Evolutionary conservation across 495 filamentous ascomycete species (phyloP), one percentile per base, ranked within the genome.

Genomic region (Annulohypoxylon bovei): DNA sequence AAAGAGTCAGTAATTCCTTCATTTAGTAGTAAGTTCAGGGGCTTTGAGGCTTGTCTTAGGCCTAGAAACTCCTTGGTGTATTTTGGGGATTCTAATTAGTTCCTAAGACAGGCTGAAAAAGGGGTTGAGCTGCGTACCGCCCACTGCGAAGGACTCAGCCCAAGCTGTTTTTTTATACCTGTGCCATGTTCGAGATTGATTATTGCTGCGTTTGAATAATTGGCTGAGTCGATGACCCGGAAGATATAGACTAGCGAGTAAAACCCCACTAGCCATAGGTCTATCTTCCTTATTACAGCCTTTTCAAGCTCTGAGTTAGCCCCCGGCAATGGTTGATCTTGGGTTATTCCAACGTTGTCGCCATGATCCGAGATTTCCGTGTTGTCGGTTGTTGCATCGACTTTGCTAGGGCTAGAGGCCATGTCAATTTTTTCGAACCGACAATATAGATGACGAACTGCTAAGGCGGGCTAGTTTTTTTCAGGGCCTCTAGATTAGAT

Each of bases 161-260:
- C 56, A 0, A 83, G 77, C 46, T 84, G 77, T 61, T 82, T 80
- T 40, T 82, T 82, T 47, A 83, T 82, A 9, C 77, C 78, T 0
- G 77, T 81, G 12, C 81, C 80, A 23, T 75, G 70, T 67, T 82
- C 81, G 23, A 83, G 73, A 46, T 83, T 83, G 75, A 83, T 83
- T 57, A 84, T 84, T 0, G 80, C 81, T 2, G 81, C 80, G 44
- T 84, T 84, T 11, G 81, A 77, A 57, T 80, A 80, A 59, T 83
- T 83, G 52, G 72, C 72, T 0, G 76, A 78, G 59, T 83, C 78
- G 53, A 83, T 81, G 35, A 79, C 77, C 5, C 77, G 70, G 62
- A 83, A 80, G 23, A 83, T 70, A 40, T 83, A 83, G 6, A 83
- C 81, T 2, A 82, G 14, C 0, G 81, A 83, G 65, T 83, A 82